These are phyloP conservation scores for Solanum sejunctum DNA, from an alignment of 257 asterid species.

Conservation along the genomic window DNA sequence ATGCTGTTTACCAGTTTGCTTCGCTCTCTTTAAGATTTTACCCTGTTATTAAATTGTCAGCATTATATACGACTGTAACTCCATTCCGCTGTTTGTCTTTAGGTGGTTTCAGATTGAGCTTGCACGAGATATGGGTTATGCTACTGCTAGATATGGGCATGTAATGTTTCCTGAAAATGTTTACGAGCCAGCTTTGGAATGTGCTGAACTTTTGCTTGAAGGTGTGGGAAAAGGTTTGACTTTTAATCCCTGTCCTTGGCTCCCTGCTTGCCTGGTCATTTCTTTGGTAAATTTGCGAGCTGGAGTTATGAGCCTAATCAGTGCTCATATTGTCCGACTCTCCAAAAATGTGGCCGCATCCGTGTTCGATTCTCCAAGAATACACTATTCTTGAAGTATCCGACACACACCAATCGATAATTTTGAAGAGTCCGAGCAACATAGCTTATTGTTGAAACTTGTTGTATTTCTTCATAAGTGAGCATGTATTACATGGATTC, in stretches of 20 bases:
- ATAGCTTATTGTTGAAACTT: background rate
- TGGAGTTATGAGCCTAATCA: background rate
- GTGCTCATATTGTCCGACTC: background rate
- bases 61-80: constrained; percentile 14
- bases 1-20: background rate
- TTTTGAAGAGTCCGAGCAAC: no score
- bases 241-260: background rate
- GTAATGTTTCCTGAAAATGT: constrained; percentile 99
- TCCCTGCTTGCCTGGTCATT: background rate
- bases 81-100: constrained; percentile 35
- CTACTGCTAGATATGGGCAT: constrained; percentile 95
- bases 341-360: no score
- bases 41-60: background rate
- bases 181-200: constrained; percentile 85
- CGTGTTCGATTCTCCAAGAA: no score
- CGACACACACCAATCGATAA: no score
- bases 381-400: no score
- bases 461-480: background rate
- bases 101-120: constrained; percentile 96
- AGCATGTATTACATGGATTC: background rate
- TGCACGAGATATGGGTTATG: constrained; percentile 89
- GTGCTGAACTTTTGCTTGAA: constrained; percentile 79
- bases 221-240: constrained; percentile 88
- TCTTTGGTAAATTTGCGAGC: background rate
- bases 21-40: background rate